Percentiles rank a stretch among this genome's conserved stretches.
These are phyloP conservation scores for Arctostaphylos glauca DNA, from an alignment of 148 eudicot genomes.

Conservation along the genomic window DNA sequence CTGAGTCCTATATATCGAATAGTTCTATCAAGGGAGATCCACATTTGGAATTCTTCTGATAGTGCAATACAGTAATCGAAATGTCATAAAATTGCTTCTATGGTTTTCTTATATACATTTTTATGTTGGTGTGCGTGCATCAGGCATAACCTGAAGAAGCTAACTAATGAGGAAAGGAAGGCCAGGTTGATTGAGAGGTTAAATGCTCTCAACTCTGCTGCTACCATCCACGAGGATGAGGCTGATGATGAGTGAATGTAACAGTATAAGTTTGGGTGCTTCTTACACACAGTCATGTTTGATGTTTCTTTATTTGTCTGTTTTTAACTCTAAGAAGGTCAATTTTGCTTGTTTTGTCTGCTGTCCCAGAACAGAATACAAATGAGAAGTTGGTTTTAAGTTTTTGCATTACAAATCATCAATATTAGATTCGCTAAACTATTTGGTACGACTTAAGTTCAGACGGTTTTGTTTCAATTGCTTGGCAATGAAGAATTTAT, in stretches of 20 bases:
- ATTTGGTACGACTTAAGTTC: not conserved
- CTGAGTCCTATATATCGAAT: not conserved
- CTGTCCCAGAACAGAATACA: too few species aligned
- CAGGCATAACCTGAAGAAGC: too few species aligned
- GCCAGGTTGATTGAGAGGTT: conserved; percentile 56
- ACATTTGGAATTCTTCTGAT: not conserved
- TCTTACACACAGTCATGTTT: not conserved
- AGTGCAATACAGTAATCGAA: too few species aligned
- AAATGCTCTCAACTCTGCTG: conserved; percentile 64
- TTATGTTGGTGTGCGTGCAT: too few species aligned
- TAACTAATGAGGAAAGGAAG: too few species aligned
- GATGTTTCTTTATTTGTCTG: not conserved
- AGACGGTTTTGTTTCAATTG: not conserved
- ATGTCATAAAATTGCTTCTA: not conserved
- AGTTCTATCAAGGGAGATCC: not conserved
- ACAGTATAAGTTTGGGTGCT: not conserved
- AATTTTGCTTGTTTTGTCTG: too few species aligned
- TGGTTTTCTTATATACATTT: not conserved
- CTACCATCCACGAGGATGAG: conserved; percentile 40
- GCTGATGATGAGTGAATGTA: conserved; percentile 47
- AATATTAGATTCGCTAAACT: not conserved
- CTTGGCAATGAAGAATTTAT: not conserved
- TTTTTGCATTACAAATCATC: not conserved
- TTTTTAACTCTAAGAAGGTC: not conserved
- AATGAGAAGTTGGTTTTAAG: not conserved